These are phyloP conservation scores for Gossypium ekmanianum DNA, from an alignment of 345 rosid genomes.

Conservation along the genomic window DNA sequence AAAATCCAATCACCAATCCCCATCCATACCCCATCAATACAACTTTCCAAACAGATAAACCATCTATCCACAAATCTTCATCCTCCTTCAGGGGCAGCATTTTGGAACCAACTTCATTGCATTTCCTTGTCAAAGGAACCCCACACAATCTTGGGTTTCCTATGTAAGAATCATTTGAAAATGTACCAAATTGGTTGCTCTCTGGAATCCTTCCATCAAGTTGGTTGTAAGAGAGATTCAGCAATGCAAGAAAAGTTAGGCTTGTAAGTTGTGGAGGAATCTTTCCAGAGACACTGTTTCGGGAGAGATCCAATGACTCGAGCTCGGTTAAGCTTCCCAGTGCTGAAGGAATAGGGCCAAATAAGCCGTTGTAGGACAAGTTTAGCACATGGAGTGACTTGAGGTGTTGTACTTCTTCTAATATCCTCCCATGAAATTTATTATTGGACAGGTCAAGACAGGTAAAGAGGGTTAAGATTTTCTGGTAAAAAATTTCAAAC, in stretches of 20 bases:
- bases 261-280: conserved; percentile 16
- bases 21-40: neutral
- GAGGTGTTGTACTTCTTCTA: no score
- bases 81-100: neutral
- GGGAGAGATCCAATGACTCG: conserved; percentile 11
- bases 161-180: no score
- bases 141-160: no score
- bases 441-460: no score
- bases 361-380: neutral
- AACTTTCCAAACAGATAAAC: neutral
- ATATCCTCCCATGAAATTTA: no score
- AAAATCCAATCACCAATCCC: neutral
- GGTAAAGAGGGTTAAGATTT: no score
- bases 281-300: conserved; percentile 15
- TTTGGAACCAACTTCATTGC: neutral
- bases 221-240: neutral
- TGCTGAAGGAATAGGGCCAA: neutral
- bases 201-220: neutral
- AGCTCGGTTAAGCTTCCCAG: neutral
- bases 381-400: neutral
- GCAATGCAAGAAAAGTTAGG: neutral
- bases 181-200: no score
- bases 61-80: neutral
- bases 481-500: no score
- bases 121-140: neutral